Evolutionary conservation across 257 asterid genomes (phyloP).

Genomic region (Craterostigma plantagineum): DNA sequence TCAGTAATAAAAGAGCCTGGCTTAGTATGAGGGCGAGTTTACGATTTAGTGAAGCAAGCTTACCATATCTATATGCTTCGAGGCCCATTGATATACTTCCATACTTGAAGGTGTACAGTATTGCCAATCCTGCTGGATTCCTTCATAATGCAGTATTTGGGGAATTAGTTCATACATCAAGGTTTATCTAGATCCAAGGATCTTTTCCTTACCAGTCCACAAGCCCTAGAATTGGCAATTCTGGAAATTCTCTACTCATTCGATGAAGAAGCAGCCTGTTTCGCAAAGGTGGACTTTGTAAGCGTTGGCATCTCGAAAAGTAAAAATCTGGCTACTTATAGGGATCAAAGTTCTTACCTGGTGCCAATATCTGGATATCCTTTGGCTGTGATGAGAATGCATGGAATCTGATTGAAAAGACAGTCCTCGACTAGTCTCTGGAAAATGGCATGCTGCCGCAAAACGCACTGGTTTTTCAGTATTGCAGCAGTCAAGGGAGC

Average conservation of each 20-base stretch:
- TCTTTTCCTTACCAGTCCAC: constrained; percentile 56
- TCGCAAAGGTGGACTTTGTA: no score
- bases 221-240: constrained; percentile 60
- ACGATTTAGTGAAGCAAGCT: not conserved
- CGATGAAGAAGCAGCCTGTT: constrained; percentile 71
- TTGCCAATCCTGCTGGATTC: constrained; percentile 96
- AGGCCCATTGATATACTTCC: constrained; percentile 93
- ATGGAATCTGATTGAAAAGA: constrained; percentile 62
- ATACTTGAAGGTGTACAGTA: constrained; percentile 80
- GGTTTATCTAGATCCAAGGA: no score
- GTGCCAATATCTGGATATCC: constrained; percentile 96
- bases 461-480: not conserved
- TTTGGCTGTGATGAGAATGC: constrained; percentile 83
- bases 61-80: constrained; percentile 90
- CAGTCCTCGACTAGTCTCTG: constrained; percentile 90
- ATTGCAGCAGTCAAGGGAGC: not conserved
- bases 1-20: no score
- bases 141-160: constrained; percentile 14
- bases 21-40: constrained; percentile 1
- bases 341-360: constrained; percentile 20
- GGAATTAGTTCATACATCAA: not conserved
- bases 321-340: no score
- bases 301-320: no score
- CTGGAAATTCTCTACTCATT: constrained; percentile 47
- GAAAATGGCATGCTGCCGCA: constrained; percentile 79